Conservation (phyloP, 2,329 filamentous ascomycete genomes). For the Sporothrix phasma region DNA sequence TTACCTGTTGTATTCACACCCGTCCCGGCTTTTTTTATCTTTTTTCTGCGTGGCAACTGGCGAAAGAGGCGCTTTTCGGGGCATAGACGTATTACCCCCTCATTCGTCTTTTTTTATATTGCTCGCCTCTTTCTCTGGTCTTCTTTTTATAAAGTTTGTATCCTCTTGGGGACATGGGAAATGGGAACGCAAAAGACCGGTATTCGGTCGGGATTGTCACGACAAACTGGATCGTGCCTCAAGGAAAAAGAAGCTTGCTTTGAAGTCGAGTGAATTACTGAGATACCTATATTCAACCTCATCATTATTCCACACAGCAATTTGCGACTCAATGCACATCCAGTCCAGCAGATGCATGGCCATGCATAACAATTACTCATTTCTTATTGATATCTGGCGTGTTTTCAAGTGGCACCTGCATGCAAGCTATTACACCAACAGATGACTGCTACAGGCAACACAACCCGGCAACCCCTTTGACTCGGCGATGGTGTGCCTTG, state of each 20-base stretch:
- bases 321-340: not conserved
- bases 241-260: not conserved
- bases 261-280: too few species aligned
- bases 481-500: not conserved
- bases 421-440: not conserved
- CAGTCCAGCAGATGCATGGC: too few species aligned
- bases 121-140: not conserved
- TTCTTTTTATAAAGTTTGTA: too few species aligned
- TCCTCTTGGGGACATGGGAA: not conserved
- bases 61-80: not conserved
- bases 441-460: not conserved
- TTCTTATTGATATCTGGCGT: not conserved
- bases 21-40: too few species aligned
- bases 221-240: not conserved
- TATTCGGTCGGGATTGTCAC: not conserved
- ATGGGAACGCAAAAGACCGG: not conserved
- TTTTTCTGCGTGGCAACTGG: not conserved
- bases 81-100: too few species aligned
- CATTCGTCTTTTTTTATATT: not conserved
- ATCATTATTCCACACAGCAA: not conserved
- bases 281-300: not conserved
- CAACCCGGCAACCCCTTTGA: not conserved
- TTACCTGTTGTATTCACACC: not conserved
- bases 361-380: not conserved
- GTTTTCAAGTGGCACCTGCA: not conserved